Percentiles rank a stretch among this genome's conserved stretches.
These are phyloP conservation scores for Diatrype stigma DNA, from an alignment of 2,329 filamentous ascomycete genomes.

Conservation along the genomic window DNA sequence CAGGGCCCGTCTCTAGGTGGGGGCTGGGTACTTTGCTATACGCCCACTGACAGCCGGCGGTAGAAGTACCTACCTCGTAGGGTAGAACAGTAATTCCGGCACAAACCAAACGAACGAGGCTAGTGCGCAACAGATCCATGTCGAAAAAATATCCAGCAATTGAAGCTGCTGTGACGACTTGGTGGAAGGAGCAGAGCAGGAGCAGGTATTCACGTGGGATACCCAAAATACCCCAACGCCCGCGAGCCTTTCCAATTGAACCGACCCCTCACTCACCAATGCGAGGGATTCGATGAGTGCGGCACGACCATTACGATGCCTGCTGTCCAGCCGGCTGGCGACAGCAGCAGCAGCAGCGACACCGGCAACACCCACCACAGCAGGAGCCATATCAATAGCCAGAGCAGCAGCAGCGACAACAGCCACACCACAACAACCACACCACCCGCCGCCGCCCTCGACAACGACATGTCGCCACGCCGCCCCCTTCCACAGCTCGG, in stretches of 20 bases:
- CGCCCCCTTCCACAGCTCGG: conserved; percentile 49
- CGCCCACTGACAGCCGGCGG: background rate
- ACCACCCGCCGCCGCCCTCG: conserved; percentile 15
- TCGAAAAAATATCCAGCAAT: conserved; percentile 1
- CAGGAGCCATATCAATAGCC: conserved; percentile 12
- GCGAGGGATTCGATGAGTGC: conserved; percentile 46
- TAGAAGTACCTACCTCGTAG: too few relatives aligned
- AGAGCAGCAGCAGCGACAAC: conserved; percentile 12
- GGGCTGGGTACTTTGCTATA: background rate
- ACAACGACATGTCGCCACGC: conserved; percentile 31
- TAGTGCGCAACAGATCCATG: background rate
- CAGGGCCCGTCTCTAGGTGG: background rate
- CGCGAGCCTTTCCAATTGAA: conserved; percentile 18
- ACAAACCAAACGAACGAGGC: background rate
- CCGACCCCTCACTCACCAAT: conserved; percentile 11
- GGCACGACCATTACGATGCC: conserved; percentile 50
- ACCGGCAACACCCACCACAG: conserved; percentile 15
- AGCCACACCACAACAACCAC: conserved; percentile 13
- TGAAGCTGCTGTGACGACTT: background rate
- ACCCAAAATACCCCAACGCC: background rate
- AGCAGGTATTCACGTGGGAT: background rate
- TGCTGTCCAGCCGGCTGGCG: conserved; percentile 47
- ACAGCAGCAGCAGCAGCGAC: conserved; percentile 21
- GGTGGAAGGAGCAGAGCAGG: background rate
- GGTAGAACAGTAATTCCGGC: background rate